Evolutionary conservation across 176 grass and related monocot genomes (phyloP).

Genomic region (Thalia dealbata): DNA sequence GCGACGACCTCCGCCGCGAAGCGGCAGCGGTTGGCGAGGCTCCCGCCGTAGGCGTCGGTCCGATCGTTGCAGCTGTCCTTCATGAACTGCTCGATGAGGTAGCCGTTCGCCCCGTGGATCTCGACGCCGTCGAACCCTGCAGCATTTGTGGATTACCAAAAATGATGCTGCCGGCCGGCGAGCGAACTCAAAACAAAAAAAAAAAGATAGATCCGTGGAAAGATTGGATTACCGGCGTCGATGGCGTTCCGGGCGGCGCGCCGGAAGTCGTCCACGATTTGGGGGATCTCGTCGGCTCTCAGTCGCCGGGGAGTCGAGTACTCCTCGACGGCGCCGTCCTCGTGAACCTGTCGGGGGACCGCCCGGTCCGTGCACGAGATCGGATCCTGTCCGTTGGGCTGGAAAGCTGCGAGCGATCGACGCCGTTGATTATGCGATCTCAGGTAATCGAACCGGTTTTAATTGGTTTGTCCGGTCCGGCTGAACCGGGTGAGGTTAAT

Average conservation of each 20-base stretch:
- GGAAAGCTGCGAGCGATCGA: conserved; percentile 24
- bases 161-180: too few species aligned
- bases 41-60: conserved; percentile 1
- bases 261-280: conserved; percentile 35
- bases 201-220: too few species aligned
- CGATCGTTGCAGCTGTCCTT: conserved; percentile 5
- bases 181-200: too few species aligned
- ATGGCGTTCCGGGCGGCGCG: conserved; percentile 49
- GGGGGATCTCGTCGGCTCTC: conserved; percentile 35
- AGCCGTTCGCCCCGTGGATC: conserved; percentile 3
- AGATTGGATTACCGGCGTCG: conserved; percentile 31
- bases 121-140: conserved; percentile 5
- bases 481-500: too few species aligned
- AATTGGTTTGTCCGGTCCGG: too few species aligned
- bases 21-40: not conserved
- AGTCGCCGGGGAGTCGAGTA: conserved; percentile 36
- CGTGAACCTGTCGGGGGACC: not conserved
- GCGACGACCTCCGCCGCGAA: not conserved
- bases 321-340: conserved; percentile 15
- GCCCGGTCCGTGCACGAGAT: conserved; percentile 43
- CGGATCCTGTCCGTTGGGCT: conserved; percentile 38
- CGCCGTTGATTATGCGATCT: too few species aligned
- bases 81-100: conserved; percentile 2
- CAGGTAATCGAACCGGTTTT: too few species aligned
- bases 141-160: not conserved